Percentiles rank a stretch among this genome's conserved stretches.
Evolutionary conservation across 1,139 yeast species (phyloP).

Genomic region (Debaryomyces fabryi): DNA sequence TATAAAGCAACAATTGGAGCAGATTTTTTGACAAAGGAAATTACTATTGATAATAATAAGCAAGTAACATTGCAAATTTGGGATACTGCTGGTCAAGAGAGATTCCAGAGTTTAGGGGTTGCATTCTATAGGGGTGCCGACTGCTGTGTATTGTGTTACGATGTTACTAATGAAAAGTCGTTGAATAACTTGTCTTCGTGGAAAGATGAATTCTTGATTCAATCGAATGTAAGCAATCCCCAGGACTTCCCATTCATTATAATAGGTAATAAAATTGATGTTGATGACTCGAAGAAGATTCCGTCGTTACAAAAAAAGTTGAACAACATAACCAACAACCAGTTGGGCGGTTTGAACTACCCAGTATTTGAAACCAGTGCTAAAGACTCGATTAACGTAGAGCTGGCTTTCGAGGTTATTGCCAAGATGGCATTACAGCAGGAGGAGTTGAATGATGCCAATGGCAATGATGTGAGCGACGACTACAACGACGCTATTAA

Average conservation of each 20-base stretch:
- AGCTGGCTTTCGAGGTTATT: slow-evolving; percentile 92
- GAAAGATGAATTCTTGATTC: slow-evolving; percentile 94
- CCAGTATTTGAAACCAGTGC: slow-evolving; percentile 96
- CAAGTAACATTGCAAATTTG: slow-evolving; percentile 86
- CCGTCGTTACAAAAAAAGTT: slow-evolving; percentile 80
- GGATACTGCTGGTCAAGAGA: slow-evolving; percentile 99
- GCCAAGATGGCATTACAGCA: slow-evolving; percentile 93
- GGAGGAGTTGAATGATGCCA: slow-evolving; percentile 86
- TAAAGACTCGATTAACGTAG: slow-evolving; percentile 91
- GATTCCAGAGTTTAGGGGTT: slow-evolving; percentile 95
- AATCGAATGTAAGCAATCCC: slow-evolving; percentile 90
- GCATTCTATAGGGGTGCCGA: slow-evolving; percentile 98
- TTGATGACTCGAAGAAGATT: slow-evolving; percentile 86
- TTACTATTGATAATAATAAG: slow-evolving; percentile 74
- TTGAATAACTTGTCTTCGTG: slow-evolving; percentile 88
- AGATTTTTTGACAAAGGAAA: slow-evolving; percentile 91
- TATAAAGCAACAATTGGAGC: slow-evolving; percentile 99
- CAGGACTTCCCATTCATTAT: slow-evolving; percentile 95
- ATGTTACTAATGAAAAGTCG: slow-evolving; percentile 90
- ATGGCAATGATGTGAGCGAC: slow-evolving; percentile 68
- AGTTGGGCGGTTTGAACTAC: slow-evolving; percentile 73
- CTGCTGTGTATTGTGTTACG: slow-evolving; percentile 94
- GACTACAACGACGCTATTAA: slow-evolving; percentile 96
- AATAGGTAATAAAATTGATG: slow-evolving; percentile 92
- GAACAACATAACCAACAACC: slow-evolving; percentile 75